Conservation (phyloP, 2,329 filamentous ascomycete species). For the Dothiorella sarmentorum region DNA sequence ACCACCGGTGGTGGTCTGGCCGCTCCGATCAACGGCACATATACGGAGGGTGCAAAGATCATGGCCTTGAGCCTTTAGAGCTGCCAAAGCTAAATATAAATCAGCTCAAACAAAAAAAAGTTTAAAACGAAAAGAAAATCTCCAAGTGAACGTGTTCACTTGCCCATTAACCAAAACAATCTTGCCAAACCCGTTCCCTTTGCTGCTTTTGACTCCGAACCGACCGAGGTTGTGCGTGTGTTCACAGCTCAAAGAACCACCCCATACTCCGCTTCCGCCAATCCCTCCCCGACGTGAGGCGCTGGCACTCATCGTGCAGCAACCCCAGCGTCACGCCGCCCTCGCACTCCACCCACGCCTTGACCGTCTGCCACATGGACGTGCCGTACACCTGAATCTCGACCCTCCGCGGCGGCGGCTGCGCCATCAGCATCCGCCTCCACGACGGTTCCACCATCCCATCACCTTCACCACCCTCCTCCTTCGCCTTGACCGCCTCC, state of each 20-base stretch:
- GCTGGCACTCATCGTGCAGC: neutral
- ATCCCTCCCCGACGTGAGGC: neutral
- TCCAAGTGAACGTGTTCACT: too few species aligned
- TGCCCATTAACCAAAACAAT: neutral
- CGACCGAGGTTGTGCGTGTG: too few species aligned
- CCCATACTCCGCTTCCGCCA: conserved; percentile 10
- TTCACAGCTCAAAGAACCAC: conserved; percentile 16
- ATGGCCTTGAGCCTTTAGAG: conserved; percentile 27
- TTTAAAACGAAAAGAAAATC: neutral
- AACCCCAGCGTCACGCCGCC: conserved; percentile 11
- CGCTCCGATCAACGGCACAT: conserved; percentile 23
- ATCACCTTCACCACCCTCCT: neutral
- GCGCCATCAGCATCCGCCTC: conserved; percentile 7
- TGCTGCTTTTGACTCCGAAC: too few species aligned
- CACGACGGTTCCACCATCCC: neutral
- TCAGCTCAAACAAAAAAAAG: conserved; percentile 36
- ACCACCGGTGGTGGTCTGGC: conserved; percentile 25
- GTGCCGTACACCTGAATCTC: neutral
- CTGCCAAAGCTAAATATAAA: conserved; percentile 28
- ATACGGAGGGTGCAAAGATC: conserved; percentile 27
- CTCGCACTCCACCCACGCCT: conserved; percentile 6
- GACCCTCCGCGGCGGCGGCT: conserved; percentile 14
- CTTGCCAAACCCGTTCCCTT: too few species aligned
- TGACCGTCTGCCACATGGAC: neutral
- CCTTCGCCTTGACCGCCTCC: neutral